phyloP scores from a whole-genome alignment of 371 early-diverging fungal species.

The Rhizopus arrhizus region DNA sequence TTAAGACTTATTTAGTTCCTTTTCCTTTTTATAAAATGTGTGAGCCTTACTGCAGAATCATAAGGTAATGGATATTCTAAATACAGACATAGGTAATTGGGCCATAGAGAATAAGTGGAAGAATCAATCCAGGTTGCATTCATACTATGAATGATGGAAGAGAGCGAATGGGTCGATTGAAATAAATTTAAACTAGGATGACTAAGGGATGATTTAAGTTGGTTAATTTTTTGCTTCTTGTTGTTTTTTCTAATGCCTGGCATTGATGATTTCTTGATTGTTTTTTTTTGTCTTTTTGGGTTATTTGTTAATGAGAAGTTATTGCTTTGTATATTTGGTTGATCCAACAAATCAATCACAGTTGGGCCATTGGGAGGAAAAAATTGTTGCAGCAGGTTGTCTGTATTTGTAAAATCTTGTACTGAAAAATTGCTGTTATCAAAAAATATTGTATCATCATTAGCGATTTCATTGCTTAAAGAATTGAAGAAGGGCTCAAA shows the following conservation, averaged over 20 bases:
- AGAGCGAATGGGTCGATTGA: not conserved
- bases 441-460: not conserved
- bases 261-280: not conserved
- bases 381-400: constrained; percentile 21
- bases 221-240: constrained; percentile 15
- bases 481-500: constrained; percentile 30
- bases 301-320: not conserved
- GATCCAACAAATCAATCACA: constrained; percentile 7
- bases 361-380: constrained; percentile 7
- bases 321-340: not conserved
- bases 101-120: constrained; percentile 40
- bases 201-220: not conserved
- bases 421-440: constrained; percentile 15
- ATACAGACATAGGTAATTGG: constrained; percentile 52
- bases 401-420: constrained; percentile 17
- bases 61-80: constrained; percentile 47
- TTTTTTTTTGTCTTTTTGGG: constrained; percentile 3
- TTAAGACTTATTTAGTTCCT: not conserved
- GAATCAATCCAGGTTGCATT: constrained; percentile 17
- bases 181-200: constrained; percentile 1
- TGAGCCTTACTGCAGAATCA: constrained; percentile 30
- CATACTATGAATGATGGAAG: too few relatives aligned
- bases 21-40: not conserved
- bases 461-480: not conserved
- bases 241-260: constrained; percentile 7